Percentiles rank a stretch among this genome's conserved stretches.
These are phyloP conservation scores for Yarrowia yakushimensis DNA, from an alignment of 805 yeast genomes.

Conservation along the genomic window DNA sequence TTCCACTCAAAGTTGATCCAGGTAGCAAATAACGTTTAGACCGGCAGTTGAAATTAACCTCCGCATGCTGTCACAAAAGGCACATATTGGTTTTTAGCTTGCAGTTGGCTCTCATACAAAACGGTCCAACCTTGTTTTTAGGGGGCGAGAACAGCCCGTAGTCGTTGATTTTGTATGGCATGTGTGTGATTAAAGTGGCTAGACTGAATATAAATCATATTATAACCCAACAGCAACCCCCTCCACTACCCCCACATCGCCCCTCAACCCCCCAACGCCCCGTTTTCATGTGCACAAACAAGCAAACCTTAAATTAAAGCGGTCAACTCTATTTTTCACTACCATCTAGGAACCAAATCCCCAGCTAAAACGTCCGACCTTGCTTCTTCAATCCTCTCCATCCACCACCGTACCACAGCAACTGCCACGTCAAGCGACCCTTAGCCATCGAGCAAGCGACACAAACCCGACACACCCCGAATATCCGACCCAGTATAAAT, in stretches of 20 bases:
- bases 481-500: no score
- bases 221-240: no score
- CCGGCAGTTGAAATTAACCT: conserved; percentile 11
- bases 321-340: background rate
- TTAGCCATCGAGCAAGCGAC: background rate
- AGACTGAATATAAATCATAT: no score
- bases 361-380: conserved; percentile 3
- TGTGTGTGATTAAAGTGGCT: no score
- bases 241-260: no score
- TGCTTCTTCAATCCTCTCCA: background rate
- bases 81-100: conserved; percentile 24
- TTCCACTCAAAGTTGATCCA: background rate
- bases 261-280: background rate
- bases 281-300: background rate
- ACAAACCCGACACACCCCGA: background rate
- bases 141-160: background rate
- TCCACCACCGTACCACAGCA: background rate
- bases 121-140: conserved; percentile 5
- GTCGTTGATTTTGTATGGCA: background rate
- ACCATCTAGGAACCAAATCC: background rate
- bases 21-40: conserved; percentile 1
- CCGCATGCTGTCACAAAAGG: conserved; percentile 23
- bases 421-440: background rate
- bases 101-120: conserved; percentile 22
- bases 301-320: background rate